Evolutionary conservation across 768 basidiomycete genomes (phyloP).

Genomic region (Suillus hirtellus): DNA sequence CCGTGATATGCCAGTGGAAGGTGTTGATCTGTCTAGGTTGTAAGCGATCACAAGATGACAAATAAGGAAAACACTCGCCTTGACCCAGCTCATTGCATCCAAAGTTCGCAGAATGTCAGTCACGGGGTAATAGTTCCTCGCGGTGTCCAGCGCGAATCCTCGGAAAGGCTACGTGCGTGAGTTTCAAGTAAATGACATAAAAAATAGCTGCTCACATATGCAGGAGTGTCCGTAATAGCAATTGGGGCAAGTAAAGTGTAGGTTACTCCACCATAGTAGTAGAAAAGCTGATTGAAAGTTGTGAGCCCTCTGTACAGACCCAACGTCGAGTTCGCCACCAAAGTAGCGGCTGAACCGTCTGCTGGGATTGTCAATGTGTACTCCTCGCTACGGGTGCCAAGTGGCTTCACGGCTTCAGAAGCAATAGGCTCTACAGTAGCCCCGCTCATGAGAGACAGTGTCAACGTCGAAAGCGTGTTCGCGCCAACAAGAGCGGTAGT

Average conservation of each 20-base stretch:
- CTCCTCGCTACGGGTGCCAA: slow-evolving; percentile 43
- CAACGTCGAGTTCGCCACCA: slow-evolving; percentile 47
- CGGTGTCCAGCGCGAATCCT: slow-evolving; percentile 46
- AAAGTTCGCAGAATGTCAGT: slow-evolving; percentile 43
- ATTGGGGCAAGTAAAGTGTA: slow-evolving; percentile 45
- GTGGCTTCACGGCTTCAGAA: slow-evolving; percentile 34
- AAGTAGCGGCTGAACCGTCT: slow-evolving; percentile 35
- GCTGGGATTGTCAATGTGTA: slow-evolving; percentile 43
- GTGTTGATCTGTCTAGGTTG: slow-evolving; percentile 54
- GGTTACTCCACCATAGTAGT: slow-evolving; percentile 31
- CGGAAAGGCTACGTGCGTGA: slow-evolving; percentile 35
- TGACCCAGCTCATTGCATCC: slow-evolving; percentile 55
- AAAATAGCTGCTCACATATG: slow-evolving; percentile 38
- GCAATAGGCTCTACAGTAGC: slow-evolving; percentile 31
- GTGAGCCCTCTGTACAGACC: slow-evolving; percentile 55
- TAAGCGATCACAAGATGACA: not conserved
- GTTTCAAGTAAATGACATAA: not conserved
- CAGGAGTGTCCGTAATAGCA: slow-evolving; percentile 45
- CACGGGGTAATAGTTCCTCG: slow-evolving; percentile 45
- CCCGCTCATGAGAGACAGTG: slow-evolving; percentile 24
- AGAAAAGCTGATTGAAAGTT: slow-evolving; percentile 59
- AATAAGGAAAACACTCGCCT: slow-evolving; percentile 28
- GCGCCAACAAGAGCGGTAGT: slow-evolving; percentile 28
- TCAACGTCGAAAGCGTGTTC: slow-evolving; percentile 25
- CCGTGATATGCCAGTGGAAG: slow-evolving; percentile 85